phyloP scores from a whole-genome alignment of 78 protist genomes.

The Dictyostelium intermedium region DNA sequence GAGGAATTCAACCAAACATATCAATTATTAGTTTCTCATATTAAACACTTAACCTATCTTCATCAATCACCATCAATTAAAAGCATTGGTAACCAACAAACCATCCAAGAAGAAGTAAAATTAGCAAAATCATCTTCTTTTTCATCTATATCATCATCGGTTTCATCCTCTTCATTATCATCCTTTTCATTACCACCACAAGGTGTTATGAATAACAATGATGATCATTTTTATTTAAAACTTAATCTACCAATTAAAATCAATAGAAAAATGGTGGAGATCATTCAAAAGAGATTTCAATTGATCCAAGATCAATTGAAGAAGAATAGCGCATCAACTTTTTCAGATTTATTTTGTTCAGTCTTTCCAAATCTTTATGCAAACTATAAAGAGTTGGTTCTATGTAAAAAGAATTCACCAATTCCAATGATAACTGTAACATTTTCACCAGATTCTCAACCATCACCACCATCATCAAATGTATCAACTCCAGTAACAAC shows the following conservation, averaged over 20 bases:
- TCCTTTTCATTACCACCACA: neutral
- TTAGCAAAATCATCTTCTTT: neutral
- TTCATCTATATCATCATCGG: neutral
- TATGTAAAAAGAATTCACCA: neutral
- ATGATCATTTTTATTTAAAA: neutral
- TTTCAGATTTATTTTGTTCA: neutral
- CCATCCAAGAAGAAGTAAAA: neutral
- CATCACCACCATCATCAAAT: neutral
- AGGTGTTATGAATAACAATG: neutral
- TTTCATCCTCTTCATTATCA: neutral
- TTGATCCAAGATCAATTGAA: neutral
- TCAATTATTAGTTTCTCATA: neutral
- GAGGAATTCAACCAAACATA: neutral
- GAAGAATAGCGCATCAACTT: neutral
- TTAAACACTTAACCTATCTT: neutral
- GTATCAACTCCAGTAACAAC: neutral
- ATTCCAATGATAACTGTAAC: neutral
- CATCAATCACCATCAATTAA: slow-evolving; percentile 9
- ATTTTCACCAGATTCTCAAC: neutral
- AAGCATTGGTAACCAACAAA: neutral
- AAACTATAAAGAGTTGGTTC: neutral
- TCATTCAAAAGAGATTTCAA: neutral
- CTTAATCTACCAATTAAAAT: neutral
- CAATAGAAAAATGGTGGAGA: neutral
- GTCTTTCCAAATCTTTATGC: neutral